Conservation (phyloP, 169 alveolate species). For the Eimeria sp. region DNA sequence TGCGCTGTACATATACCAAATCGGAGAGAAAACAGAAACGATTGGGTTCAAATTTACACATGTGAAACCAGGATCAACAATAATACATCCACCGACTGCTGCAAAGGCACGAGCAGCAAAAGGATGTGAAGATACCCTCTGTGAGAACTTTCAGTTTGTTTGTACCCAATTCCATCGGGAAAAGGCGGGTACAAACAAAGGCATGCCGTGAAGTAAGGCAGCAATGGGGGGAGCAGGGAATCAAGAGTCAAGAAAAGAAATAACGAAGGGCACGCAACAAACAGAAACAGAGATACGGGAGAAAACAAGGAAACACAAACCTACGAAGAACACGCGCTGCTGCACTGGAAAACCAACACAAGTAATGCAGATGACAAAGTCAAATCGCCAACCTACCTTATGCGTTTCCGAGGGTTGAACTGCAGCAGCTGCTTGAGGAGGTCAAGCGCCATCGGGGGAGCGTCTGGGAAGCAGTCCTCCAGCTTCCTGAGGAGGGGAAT, state of each 20-base stretch:
- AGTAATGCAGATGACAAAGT: background rate
- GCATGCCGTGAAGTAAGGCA: too few relatives aligned
- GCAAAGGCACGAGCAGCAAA: background rate
- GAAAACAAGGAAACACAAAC: background rate
- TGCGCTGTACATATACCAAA: slow-evolving; percentile 87
- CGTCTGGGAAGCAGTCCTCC: slow-evolving; percentile 86
- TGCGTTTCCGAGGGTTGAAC: slow-evolving; percentile 94
- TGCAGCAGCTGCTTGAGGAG: slow-evolving; percentile 92
- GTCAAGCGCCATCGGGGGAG: slow-evolving; percentile 93
- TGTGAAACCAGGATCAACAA: background rate
- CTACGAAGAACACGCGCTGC: background rate
- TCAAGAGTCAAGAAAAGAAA: too few relatives aligned
- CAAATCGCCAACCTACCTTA: slow-evolving; percentile 75
- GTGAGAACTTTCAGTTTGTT: too few relatives aligned
- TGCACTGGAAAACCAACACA: background rate
- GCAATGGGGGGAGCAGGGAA: too few relatives aligned
- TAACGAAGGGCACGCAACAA: too few relatives aligned
- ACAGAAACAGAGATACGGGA: too few relatives aligned
- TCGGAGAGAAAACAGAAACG: background rate
- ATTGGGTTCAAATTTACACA: background rate
- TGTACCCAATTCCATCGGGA: too few relatives aligned
- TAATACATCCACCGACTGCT: background rate
- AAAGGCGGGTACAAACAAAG: too few relatives aligned
- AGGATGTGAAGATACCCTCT: too few relatives aligned
- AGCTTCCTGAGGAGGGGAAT: slow-evolving; percentile 69